These are phyloP conservation scores for Apiospora marii DNA, from an alignment of 2,329 filamentous ascomycete genomes.

Conservation along the genomic window DNA sequence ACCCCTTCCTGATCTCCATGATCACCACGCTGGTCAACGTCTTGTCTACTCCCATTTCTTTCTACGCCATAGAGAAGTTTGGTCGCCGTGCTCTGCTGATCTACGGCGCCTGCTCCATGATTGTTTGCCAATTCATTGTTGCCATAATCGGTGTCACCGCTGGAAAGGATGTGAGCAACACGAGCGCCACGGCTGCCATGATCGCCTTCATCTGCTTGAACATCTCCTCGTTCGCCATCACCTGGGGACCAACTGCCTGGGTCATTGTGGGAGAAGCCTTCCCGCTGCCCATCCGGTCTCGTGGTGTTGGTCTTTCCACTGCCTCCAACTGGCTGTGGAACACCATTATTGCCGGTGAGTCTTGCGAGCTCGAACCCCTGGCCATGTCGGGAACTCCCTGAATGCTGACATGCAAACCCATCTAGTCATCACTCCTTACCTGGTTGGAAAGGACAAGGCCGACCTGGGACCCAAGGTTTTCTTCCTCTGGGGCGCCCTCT, in stretches of 20 bases:
- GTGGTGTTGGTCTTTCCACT: conserved; percentile 85
- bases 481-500: conserved; percentile 78
- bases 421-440: conserved; percentile 75
- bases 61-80: conserved; percentile 83
- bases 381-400: too few relatives aligned
- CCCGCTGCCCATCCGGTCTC: conserved; percentile 86
- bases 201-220: conserved; percentile 91
- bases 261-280: conserved; percentile 89
- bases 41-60: conserved; percentile 83
- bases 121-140: conserved; percentile 86
- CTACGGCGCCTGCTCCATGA: conserved; percentile 81
- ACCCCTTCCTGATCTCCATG: conserved; percentile 84
- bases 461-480: conserved; percentile 76
- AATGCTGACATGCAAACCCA: conserved; percentile 1
- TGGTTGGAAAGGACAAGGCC: conserved; percentile 65
- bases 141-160: conserved; percentile 70
- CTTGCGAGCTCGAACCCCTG: neutral
- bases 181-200: conserved; percentile 69
- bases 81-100: conserved; percentile 84
- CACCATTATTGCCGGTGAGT: conserved; percentile 64
- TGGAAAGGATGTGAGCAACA: conserved; percentile 58
- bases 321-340: conserved; percentile 95
- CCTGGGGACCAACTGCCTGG: conserved; percentile 71
- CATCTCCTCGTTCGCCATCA: conserved; percentile 91
- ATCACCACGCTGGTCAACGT: conserved; percentile 92